Percentiles rank a stretch among this genome's conserved stretches.
phyloP scores from a whole-genome alignment of 169 alveolate species.

The Plasmodium cynomolgi region DNA sequence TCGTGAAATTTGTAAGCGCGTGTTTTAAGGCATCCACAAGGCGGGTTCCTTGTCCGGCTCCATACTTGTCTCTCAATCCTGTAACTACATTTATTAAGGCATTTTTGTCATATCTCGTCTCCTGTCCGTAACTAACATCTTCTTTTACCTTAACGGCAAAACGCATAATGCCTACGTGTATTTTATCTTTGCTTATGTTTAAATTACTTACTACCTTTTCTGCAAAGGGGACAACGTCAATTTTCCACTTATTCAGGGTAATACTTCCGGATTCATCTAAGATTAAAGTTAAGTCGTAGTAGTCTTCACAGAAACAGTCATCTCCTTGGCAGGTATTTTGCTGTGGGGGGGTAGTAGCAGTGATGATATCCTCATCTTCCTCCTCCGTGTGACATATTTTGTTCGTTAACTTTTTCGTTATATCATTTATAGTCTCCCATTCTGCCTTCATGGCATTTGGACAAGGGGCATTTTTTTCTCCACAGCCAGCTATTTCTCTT shows the following conservation, averaged over 20 bases:
- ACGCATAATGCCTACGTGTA: constrained; percentile 71
- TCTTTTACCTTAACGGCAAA: constrained; percentile 3
- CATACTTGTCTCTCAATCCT: constrained; percentile 28
- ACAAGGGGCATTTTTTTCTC: neutral
- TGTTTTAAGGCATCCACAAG: constrained; percentile 41
- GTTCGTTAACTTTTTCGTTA: constrained; percentile 42
- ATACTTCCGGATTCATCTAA: constrained; percentile 59
- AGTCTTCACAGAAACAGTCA: constrained; percentile 54
- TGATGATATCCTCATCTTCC: neutral
- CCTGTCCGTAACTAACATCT: constrained; percentile 52
- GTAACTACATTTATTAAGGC: constrained; percentile 31
- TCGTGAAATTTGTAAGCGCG: constrained; percentile 31
- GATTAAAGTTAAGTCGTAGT: constrained; percentile 64
- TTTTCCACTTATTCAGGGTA: constrained; percentile 23
- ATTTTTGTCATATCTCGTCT: constrained; percentile 33
- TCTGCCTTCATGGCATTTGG: constrained; percentile 66
- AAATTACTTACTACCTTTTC: constrained; percentile 39
- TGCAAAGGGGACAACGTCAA: constrained; percentile 57
- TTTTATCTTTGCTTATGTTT: constrained; percentile 31
- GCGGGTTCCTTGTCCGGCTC: constrained; percentile 26
- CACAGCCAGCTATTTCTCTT: constrained; percentile 60
- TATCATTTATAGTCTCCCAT: constrained; percentile 67
- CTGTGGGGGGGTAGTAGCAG: neutral
- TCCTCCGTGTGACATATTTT: constrained; percentile 65
- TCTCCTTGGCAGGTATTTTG: constrained; percentile 52